phyloP scores from a whole-genome alignment of 2,329 filamentous ascomycete species.

The Pseudocercospora cruenta region DNA sequence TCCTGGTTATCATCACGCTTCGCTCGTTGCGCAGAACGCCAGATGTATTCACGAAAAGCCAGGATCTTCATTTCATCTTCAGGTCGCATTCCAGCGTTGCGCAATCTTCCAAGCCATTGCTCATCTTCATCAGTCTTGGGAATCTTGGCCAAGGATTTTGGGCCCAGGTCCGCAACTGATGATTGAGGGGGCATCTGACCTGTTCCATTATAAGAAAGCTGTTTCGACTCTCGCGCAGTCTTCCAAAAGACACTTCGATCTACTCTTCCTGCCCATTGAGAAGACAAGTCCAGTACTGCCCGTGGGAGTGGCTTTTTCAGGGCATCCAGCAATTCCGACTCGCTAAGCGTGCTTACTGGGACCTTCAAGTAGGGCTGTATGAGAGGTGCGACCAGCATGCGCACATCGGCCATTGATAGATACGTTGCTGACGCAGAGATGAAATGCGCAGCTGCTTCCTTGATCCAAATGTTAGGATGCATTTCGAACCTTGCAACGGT shows the following conservation, averaged over 20 bases:
- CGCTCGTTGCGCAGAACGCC: slow-evolving; percentile 77
- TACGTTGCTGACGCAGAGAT: slow-evolving; percentile 75
- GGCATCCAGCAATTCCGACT: slow-evolving; percentile 75
- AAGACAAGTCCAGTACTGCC: slow-evolving; percentile 79
- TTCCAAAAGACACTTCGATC: slow-evolving; percentile 90
- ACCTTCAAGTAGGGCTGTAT: slow-evolving; percentile 81
- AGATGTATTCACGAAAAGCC: slow-evolving; percentile 86
- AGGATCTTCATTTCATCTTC: slow-evolving; percentile 92
- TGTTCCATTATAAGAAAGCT: slow-evolving; percentile 57
- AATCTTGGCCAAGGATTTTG: slow-evolving; percentile 64
- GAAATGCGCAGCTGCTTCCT: slow-evolving; percentile 85
- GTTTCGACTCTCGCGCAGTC: slow-evolving; percentile 68
- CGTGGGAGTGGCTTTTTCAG: slow-evolving; percentile 81
- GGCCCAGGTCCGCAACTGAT: slow-evolving; percentile 60
- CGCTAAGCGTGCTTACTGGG: slow-evolving; percentile 68
- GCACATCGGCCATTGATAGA: slow-evolving; percentile 76
- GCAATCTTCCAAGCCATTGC: slow-evolving; percentile 82
- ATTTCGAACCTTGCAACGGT: slow-evolving; percentile 82
- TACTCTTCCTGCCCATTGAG: slow-evolving; percentile 72
- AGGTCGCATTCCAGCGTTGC: slow-evolving; percentile 76
- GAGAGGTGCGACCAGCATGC: slow-evolving; percentile 81
- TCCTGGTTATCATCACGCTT: slow-evolving; percentile 56
- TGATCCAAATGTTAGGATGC: slow-evolving; percentile 94
- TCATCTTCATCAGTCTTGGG: slow-evolving; percentile 90
- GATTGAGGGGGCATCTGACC: slow-evolving; percentile 62